Percentiles rank a stretch among this genome's conserved stretches.
phyloP scores from a whole-genome alignment of 345 rosid genomes.

The Kernera saxatilis region DNA sequence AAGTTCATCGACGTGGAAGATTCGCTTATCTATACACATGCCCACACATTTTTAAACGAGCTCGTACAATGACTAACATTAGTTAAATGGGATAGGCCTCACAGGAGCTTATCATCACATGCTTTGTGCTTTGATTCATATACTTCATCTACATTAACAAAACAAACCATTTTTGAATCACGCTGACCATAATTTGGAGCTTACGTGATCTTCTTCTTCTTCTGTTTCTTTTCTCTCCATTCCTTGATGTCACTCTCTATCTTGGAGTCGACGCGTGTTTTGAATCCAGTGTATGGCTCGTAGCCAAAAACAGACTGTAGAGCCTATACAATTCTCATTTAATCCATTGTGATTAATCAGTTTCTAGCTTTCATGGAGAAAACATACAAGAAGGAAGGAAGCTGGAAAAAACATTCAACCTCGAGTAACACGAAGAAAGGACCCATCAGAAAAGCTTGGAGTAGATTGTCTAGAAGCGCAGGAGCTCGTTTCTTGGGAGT shows the following conservation, averaged over 20 bases:
- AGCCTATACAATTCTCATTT: conserved; percentile 39
- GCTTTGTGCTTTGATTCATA: not conserved
- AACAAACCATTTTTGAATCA: not conserved
- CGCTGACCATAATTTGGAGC: not conserved
- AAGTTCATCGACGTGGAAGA: not conserved
- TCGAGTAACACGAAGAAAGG: conserved; percentile 80
- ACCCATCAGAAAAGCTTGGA: conserved; percentile 70
- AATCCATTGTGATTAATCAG: not conserved
- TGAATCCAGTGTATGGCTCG: conserved; percentile 78
- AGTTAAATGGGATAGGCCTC: conserved; percentile 7
- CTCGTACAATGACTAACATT: not conserved
- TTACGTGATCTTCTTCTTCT: conserved; percentile 28
- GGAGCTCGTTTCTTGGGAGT: conserved; percentile 67
- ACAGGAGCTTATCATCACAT: not conserved
- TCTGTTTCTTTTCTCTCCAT: conserved; percentile 44
- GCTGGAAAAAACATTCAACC: conserved; percentile 32
- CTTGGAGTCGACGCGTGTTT: conserved; percentile 43
- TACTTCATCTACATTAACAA: not conserved
- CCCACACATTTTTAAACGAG: not conserved
- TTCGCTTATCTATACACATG: not conserved
- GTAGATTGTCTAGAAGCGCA: conserved; percentile 62
- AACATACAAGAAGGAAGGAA: not conserved
- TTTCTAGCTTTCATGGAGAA: not conserved
- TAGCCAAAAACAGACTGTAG: conserved; percentile 48
- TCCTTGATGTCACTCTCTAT: conserved; percentile 47